phyloP scores from a whole-genome alignment of 768 basidiomycete species.

The Panus rudis region DNA sequence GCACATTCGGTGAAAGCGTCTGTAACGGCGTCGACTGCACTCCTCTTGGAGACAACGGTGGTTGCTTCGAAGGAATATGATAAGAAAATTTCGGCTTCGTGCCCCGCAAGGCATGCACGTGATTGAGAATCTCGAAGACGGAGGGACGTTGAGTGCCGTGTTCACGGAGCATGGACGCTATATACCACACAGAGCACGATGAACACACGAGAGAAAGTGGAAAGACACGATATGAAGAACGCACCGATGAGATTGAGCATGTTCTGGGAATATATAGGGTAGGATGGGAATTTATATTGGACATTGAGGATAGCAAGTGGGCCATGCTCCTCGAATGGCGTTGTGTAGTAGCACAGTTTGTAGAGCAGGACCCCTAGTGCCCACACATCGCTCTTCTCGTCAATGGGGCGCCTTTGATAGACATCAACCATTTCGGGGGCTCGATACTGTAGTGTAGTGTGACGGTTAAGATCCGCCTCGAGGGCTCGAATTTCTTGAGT shows the following conservation, averaged over 20 bases:
- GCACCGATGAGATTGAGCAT: constrained; percentile 80
- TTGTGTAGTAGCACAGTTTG: constrained; percentile 99
- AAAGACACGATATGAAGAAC: constrained; percentile 14
- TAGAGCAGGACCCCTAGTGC: constrained; percentile 94
- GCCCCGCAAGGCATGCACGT: constrained; percentile 82
- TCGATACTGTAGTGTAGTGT: constrained; percentile 95
- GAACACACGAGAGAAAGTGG: not conserved
- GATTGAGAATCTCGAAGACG: constrained; percentile 78
- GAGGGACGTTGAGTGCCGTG: constrained; percentile 81
- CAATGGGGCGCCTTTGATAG: constrained; percentile 73
- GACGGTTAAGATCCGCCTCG: constrained; percentile 87
- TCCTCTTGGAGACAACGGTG: constrained; percentile 37
- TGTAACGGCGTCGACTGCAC: constrained; percentile 14
- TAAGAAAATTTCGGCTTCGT: constrained; percentile 80
- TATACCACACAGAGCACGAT: not conserved
- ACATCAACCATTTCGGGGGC: constrained; percentile 99
- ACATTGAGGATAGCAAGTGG: constrained; percentile 95
- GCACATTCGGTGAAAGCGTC: constrained; percentile 17
- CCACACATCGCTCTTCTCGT: constrained; percentile 97
- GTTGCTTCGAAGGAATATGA: constrained; percentile 42
- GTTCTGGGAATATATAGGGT: constrained; percentile 77
- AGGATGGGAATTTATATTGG: constrained; percentile 87
- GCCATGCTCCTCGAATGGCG: constrained; percentile 97
- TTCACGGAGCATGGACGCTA: constrained; percentile 90
- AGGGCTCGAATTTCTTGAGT: constrained; percentile 80